A percentile compares a stretch with the other conserved stretches of the same genome.
Conservation (phyloP, 345 rosid genomes). For the Pistacia vera region DNA sequence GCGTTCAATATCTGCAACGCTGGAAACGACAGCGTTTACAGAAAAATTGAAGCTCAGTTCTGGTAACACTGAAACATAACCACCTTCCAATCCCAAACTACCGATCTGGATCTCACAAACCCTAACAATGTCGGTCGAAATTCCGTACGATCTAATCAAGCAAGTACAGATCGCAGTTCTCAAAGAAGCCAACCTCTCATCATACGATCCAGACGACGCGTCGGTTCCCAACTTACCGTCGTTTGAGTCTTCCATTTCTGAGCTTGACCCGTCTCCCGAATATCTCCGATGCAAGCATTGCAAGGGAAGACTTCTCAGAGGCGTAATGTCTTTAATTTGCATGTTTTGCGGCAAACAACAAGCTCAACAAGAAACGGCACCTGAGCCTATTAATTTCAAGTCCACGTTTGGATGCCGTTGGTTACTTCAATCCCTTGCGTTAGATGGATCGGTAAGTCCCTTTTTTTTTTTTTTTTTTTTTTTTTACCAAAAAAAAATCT, state of each 20-base stretch:
- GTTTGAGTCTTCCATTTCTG: conserved; percentile 44
- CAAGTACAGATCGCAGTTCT: conserved; percentile 67
- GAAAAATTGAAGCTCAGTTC: background rate
- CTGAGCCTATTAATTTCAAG: conserved; percentile 64
- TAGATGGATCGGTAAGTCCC: conserved; percentile 79
- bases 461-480: conserved; percentile 12
- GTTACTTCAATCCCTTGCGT: conserved; percentile 63
- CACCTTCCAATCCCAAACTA: background rate
- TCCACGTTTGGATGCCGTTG: conserved; percentile 62
- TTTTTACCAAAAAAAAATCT: background rate
- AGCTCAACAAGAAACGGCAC: conserved; percentile 40
- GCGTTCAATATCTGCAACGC: background rate
- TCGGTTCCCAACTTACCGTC: conserved; percentile 45
- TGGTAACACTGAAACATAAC: background rate
- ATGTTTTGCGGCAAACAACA: conserved; percentile 74
- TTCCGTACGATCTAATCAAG: conserved; percentile 59
- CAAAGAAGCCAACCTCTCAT: conserved; percentile 52
- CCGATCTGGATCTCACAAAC: conserved; percentile 2
- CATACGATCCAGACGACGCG: conserved; percentile 49
- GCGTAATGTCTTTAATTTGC: conserved; percentile 61
- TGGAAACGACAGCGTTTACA: background rate
- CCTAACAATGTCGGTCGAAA: conserved; percentile 54
- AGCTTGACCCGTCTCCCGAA: conserved; percentile 62
- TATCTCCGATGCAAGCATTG: conserved; percentile 72
- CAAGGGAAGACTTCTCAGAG: conserved; percentile 64